phyloP scores from a whole-genome alignment of 192 early-diverging fungal species.

The Umbelopsis sp. region DNA sequence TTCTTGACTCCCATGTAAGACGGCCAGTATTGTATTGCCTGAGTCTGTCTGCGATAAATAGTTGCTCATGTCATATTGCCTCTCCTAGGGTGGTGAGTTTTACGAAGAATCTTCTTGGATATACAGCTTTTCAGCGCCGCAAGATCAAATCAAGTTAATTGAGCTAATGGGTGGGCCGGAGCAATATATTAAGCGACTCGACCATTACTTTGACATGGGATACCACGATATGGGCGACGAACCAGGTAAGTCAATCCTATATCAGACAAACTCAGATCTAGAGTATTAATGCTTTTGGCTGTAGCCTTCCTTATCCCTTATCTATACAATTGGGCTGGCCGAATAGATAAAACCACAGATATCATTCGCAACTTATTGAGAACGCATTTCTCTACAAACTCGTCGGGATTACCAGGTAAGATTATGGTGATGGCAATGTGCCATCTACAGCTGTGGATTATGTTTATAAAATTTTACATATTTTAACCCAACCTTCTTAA shows the following conservation, averaged over 20 bases:
- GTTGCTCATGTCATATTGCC: not conserved
- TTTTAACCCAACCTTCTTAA: not conserved
- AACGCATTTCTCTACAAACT: not conserved
- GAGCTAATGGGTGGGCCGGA: slow-evolving; percentile 30
- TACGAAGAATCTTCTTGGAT: slow-evolving; percentile 40
- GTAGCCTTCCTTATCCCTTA: slow-evolving; percentile 32
- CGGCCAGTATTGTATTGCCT: not conserved
- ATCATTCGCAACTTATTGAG: not conserved
- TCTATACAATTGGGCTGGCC: slow-evolving; percentile 37
- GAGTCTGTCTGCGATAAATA: too few species aligned
- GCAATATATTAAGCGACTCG: slow-evolving; percentile 26
- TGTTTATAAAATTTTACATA: not conserved
- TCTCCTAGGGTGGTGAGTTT: slow-evolving; percentile 23
- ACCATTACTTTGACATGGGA: slow-evolving; percentile 31
- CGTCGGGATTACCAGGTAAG: slow-evolving; percentile 26
- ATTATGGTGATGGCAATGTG: slow-evolving; percentile 14
- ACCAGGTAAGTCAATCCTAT: slow-evolving; percentile 12
- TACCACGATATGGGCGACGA: slow-evolving; percentile 39
- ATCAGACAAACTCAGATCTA: not conserved
- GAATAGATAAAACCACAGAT: slow-evolving; percentile 24
- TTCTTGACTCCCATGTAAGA: not conserved
- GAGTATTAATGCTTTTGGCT: not conserved
- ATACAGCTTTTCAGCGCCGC: slow-evolving; percentile 43
- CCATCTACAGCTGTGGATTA: too few species aligned
- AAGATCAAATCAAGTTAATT: slow-evolving; percentile 30